Conservation (phyloP, 345 rosid species). For the Citrus maxima region DNA sequence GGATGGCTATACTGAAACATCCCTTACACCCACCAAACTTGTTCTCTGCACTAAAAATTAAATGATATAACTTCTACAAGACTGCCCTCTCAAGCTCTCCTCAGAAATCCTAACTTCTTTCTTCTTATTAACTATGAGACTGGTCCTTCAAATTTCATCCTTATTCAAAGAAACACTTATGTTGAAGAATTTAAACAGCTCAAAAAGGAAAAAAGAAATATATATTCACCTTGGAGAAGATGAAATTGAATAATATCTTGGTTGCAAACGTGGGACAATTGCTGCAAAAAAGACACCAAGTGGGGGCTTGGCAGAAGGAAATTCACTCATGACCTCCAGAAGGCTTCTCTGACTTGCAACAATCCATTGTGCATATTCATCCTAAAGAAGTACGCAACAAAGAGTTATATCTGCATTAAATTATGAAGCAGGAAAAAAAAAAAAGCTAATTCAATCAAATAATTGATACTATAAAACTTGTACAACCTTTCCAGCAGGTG, state of each 20-base stretch:
- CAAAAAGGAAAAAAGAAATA: neutral
- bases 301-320: slow-evolving; percentile 87
- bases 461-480: neutral
- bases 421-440: neutral
- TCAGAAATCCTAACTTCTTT: neutral
- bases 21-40: neutral
- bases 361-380: slow-evolving; percentile 89
- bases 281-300: slow-evolving; percentile 96
- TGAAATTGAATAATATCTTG: slow-evolving; percentile 92
- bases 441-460: neutral
- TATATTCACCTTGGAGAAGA: slow-evolving; percentile 76
- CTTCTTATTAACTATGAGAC: neutral
- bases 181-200: neutral
- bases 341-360: slow-evolving; percentile 88
- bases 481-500: slow-evolving; percentile 91
- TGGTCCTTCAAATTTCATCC: neutral
- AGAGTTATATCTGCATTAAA: neutral
- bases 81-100: neutral
- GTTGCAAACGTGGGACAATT: slow-evolving; percentile 82
- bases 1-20: neutral
- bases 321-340: slow-evolving; percentile 89
- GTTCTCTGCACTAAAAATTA: neutral
- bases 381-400: slow-evolving; percentile 38
- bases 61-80: neutral
- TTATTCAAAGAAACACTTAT: neutral